Conservation (phyloP, 1,139 yeast species). For the Protomyces inundatus region DNA sequence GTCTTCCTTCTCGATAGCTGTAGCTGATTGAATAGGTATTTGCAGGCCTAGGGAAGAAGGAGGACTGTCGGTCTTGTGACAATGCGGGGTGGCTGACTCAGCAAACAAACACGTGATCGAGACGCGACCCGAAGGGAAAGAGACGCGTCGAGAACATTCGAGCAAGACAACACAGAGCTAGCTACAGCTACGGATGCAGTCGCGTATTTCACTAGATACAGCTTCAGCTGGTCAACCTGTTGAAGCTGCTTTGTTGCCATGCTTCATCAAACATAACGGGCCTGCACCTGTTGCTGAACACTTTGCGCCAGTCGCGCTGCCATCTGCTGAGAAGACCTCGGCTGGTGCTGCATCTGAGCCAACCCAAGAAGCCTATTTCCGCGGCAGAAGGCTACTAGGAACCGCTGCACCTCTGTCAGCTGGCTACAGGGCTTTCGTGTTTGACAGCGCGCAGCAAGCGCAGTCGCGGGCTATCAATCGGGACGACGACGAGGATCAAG, state of each 20-base stretch:
- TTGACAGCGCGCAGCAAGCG: background rate
- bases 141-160: too few relatives aligned
- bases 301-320: slow-evolving; percentile 2
- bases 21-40: too few relatives aligned
- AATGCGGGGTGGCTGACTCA: too few relatives aligned
- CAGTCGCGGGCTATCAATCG: background rate
- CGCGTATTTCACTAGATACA: background rate
- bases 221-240: background rate
- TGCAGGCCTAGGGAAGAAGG: too few relatives aligned
- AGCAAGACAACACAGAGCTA: too few relatives aligned
- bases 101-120: too few relatives aligned
- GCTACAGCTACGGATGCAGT: background rate
- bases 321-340: background rate
- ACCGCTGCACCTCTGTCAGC: background rate
- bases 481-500: slow-evolving; percentile 1
- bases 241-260: slow-evolving; percentile 16
- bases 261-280: slow-evolving; percentile 16
- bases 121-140: too few relatives aligned
- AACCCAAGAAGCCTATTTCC: slow-evolving; percentile 3
- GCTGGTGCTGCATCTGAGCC: background rate
- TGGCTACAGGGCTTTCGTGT: background rate
- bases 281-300: slow-evolving; percentile 17
- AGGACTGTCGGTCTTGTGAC: too few relatives aligned
- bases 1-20: too few relatives aligned
- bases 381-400: slow-evolving; percentile 20